Evolutionary conservation across 1,139 yeast genomes (phyloP), one percentile per base, ranked within the genome.

Genomic region (Pichia sp.): DNA sequence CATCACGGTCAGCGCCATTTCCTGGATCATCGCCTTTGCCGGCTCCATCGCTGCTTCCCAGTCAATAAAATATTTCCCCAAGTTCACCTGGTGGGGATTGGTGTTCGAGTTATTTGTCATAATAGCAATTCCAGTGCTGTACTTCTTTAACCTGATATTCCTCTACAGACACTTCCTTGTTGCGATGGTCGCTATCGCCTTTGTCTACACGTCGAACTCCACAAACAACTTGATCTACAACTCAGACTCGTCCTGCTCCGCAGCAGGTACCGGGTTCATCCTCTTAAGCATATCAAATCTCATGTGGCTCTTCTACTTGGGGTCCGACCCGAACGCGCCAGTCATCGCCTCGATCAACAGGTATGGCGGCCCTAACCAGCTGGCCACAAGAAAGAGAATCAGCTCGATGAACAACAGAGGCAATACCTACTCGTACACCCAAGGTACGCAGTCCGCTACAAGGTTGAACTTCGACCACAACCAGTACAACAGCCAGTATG

Each of bases 31-130:
- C 49, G 88, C 96, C 10, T 76, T 93, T 54, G 95, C 85, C 4
- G 97, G 97, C 1, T 89, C 96, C 11, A 84, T 87, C 15, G 84
- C 95, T 1, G 73, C 85, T 15, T 58, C 61, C 6, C 56, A 58
- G 26, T 55, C 58, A 16, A 44, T 58, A 5, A 19, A 44, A 8
- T 49, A 45, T 43, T 89, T 85, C 68, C 97, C 97, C 1, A 81
- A 83, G 61, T 87, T 93, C 70, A 81, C 95, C 8, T 93, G 99
- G 99, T 93, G 99, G 99, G 96, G 96, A 3, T 72, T 93, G n/a
- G 93, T 87, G 7, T 93, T 84, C 66, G 84, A 93, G 72, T 74
- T 90, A 40, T 61, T 87, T 41, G 67, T 90, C 44, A 78, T 88
- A 34, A 61, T 75, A 7, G 70, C 79, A 40, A 76, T 90, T 51